Conservation (phyloP, 192 early-diverging fungal genomes). For the Coemansia sp. region DNA sequence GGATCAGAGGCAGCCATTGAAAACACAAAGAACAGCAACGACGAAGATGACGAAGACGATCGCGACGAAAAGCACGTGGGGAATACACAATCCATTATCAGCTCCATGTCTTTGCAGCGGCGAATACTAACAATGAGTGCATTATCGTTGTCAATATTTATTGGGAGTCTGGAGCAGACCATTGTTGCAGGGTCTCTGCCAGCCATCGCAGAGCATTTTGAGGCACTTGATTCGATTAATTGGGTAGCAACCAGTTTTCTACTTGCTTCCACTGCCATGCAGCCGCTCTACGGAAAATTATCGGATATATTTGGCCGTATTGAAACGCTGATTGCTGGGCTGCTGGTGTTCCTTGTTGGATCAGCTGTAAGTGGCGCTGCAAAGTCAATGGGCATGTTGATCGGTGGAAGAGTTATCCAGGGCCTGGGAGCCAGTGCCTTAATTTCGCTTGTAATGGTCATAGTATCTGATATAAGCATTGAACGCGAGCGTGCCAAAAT, state of each 20-base stretch:
- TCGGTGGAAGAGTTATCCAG: constrained; percentile 61
- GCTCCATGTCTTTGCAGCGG: constrained; percentile 23
- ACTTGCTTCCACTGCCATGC: constrained; percentile 67
- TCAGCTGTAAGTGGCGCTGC: constrained; percentile 57
- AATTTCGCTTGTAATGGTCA: constrained; percentile 60
- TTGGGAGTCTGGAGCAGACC: constrained; percentile 53
- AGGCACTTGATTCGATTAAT: constrained; percentile 56
- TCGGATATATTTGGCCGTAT: constrained; percentile 82
- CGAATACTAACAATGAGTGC: constrained; percentile 29
- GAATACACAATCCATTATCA: constrained; percentile 9
- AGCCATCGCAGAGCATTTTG: constrained; percentile 59
- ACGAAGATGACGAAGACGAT: constrained; percentile 10
- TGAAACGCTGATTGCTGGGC: constrained; percentile 54
- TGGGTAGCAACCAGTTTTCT: constrained; percentile 76
- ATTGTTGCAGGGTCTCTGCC: constrained; percentile 66
- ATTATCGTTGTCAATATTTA: constrained; percentile 48
- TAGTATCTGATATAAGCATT: constrained; percentile 65
- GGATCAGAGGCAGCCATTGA: not conserved
- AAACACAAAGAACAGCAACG: not conserved
- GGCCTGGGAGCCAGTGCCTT: constrained; percentile 67
- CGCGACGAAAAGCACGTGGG: constrained; percentile 22
- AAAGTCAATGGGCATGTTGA: constrained; percentile 63
- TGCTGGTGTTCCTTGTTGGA: constrained; percentile 54
- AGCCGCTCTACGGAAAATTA: constrained; percentile 75
- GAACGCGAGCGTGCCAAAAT: constrained; percentile 61